These are phyloP conservation scores for Tulasnella sp. DNA, from an alignment of 768 basidiomycete genomes.

Conservation along the genomic window DNA sequence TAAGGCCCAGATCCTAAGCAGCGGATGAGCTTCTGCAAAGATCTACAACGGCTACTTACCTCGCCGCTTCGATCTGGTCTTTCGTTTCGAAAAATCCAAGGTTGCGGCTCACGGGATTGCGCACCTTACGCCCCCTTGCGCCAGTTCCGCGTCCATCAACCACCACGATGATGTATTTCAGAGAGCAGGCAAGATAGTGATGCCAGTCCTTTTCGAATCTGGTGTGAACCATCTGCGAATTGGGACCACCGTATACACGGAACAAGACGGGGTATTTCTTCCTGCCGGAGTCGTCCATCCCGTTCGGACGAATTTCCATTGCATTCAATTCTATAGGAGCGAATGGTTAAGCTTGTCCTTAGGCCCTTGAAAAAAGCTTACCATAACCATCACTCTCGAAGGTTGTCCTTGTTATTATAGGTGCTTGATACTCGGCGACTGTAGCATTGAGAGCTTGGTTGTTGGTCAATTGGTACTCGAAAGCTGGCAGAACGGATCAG, in stretches of 20 bases:
- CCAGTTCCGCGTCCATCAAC: conserved; percentile 95
- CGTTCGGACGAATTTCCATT: conserved; percentile 80
- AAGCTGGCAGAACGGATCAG: conserved; percentile 24
- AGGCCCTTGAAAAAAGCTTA: conserved; percentile 27
- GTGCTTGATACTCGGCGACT: conserved; percentile 55
- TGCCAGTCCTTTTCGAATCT: conserved; percentile 72
- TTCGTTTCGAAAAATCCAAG: conserved; percentile 80
- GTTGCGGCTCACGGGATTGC: conserved; percentile 81
- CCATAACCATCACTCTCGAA: conserved; percentile 75
- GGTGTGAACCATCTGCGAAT: conserved; percentile 64
- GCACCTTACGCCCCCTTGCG: conserved; percentile 68
- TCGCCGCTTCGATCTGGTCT: conserved; percentile 85
- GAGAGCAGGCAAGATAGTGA: conserved; percentile 66
- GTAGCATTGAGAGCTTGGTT: conserved; percentile 57
- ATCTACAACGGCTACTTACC: conserved; percentile 33
- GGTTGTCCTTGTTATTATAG: conserved; percentile 57
- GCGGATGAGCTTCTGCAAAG: neutral
- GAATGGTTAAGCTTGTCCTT: conserved; percentile 1
- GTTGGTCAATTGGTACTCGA: conserved; percentile 54
- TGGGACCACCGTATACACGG: conserved; percentile 88
- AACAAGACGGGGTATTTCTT: conserved; percentile 94
- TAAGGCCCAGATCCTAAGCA: conserved; percentile 60
- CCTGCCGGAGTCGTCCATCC: conserved; percentile 89
- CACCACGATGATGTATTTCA: conserved; percentile 74
- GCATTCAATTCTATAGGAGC: conserved; percentile 64